A percentile compares a stretch with the other conserved stretches of the same genome.
Conservation (phyloP, 2,329 filamentous ascomycete species). For the Colletotrichum karsti region DNA sequence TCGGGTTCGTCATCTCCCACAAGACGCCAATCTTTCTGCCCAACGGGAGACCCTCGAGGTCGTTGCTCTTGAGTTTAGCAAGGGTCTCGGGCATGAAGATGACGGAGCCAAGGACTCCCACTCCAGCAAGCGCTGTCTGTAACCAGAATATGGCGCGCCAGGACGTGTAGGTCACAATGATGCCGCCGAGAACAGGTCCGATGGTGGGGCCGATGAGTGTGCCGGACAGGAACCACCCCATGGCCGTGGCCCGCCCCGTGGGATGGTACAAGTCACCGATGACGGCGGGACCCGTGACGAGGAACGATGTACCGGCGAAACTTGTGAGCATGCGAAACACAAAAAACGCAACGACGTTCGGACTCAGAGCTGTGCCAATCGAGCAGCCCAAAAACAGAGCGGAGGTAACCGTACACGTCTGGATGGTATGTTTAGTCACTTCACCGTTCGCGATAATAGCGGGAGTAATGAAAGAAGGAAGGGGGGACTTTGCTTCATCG, state of each 20-base stretch:
- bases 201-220: conserved; percentile 72
- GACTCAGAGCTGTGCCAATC: conserved; percentile 72
- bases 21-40: conserved; percentile 48
- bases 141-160: conserved; percentile 80
- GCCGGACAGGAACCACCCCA: conserved; percentile 73
- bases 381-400: conserved; percentile 69
- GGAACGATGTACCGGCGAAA: conserved; percentile 74
- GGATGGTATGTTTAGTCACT: neutral
- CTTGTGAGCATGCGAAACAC: conserved; percentile 75
- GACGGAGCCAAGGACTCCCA: conserved; percentile 61
- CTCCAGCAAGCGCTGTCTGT: conserved; percentile 68
- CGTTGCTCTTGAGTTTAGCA: conserved; percentile 66
- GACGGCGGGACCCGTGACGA: conserved; percentile 71
- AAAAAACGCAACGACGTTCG: conserved; percentile 72
- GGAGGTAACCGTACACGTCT: conserved; percentile 27
- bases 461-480: neutral
- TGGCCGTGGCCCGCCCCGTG: conserved; percentile 70
- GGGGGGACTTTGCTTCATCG: neutral
- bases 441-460: neutral
- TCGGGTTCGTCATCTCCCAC: conserved; percentile 68
- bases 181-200: conserved; percentile 72
- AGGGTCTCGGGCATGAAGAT: conserved; percentile 76
- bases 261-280: conserved; percentile 67
- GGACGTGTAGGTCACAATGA: conserved; percentile 72
- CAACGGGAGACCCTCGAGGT: conserved; percentile 62